A percentile compares a stretch with the other conserved stretches of the same genome.
phyloP scores from a whole-genome alignment of 176 grass and related monocot genomes.

The Aegilops umbellulata region DNA sequence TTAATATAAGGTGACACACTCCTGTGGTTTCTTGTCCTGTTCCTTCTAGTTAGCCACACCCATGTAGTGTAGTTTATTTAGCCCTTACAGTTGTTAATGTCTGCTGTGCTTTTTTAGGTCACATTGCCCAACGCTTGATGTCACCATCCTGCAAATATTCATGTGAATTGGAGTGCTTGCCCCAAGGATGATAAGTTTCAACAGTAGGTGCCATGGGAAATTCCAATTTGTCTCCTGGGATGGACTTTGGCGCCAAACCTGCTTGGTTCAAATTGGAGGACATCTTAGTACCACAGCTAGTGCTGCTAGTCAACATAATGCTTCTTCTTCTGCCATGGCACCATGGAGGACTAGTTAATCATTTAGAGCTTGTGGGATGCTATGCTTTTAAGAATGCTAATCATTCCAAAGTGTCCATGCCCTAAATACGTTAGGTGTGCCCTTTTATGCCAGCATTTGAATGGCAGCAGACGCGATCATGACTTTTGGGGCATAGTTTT shows the following conservation, averaged over 20 bases:
- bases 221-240: slow-evolving; percentile 20
- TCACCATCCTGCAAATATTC: slow-evolving; percentile 34
- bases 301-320: background rate
- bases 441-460: slow-evolving; percentile 32
- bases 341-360: background rate
- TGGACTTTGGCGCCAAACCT: slow-evolving; percentile 26
- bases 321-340: background rate
- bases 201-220: slow-evolving; percentile 26
- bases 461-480: slow-evolving; percentile 31
- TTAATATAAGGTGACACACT: background rate
- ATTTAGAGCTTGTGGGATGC: slow-evolving; percentile 14
- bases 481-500: slow-evolving; percentile 20
- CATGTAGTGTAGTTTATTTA: background rate
- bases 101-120: slow-evolving; percentile 20
- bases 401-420: slow-evolving; percentile 24
- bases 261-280: slow-evolving; percentile 1
- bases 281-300: too few species aligned
- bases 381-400: slow-evolving; percentile 44
- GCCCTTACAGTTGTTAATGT: background rate
- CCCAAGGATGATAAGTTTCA: slow-evolving; percentile 18
- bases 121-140: slow-evolving; percentile 40
- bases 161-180: slow-evolving; percentile 1
- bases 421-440: slow-evolving; percentile 12
- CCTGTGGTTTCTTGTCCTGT: slow-evolving; percentile 21
- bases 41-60: slow-evolving; percentile 22